Evolutionary conservation across 345 rosid species (phyloP), one percentile per base, ranked within the genome.

Genomic region (Lepidium didymum): DNA sequence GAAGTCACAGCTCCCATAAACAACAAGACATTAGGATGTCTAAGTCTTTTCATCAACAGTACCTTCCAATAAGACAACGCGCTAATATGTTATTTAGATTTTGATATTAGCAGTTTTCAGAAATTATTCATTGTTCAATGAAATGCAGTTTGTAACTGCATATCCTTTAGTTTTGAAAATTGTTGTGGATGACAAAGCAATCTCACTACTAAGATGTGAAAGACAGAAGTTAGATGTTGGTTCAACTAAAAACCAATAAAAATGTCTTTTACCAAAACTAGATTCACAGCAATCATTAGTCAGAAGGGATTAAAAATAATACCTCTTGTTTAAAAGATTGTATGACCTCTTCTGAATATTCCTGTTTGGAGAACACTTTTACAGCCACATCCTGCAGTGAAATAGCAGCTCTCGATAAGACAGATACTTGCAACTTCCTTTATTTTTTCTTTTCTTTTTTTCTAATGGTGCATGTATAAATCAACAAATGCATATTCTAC

Each of bases 1-100:
- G 95, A 87, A 78, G 95, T 85, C 61, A 93, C 97, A 31, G 96
- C 98, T 75, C 97, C 97, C 98, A 93, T 93, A 79, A 93, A 93
- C 41, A 94, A 88, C 78, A 94, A 78, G 55, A 94, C 84, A 69
- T 93, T 87, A 25, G 99, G 99, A 78, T 94, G 99, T 65, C 99
- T 79, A 62, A 94, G 96, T 73, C 92, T 88, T 84, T 89, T 94
- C 96, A 94, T 94, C 29, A 94, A 80, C 25, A 86, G 84, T 14
- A 94, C 96, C 99, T 90, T 73, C 69, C 43, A 64, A 66, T 73
- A 42, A 41, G 53, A 64, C 43, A 64, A 43, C 41, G 40, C 31
- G 37, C 56, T 15, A 23, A 49, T 29, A 75, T 16, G 49, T 59
- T 23, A 21, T 31, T 31, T 27, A 21, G 8, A 49, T 49, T 14